Conservation (phyloP, 495 filamentous ascomycete species). For the Copromyces sp. region DNA sequence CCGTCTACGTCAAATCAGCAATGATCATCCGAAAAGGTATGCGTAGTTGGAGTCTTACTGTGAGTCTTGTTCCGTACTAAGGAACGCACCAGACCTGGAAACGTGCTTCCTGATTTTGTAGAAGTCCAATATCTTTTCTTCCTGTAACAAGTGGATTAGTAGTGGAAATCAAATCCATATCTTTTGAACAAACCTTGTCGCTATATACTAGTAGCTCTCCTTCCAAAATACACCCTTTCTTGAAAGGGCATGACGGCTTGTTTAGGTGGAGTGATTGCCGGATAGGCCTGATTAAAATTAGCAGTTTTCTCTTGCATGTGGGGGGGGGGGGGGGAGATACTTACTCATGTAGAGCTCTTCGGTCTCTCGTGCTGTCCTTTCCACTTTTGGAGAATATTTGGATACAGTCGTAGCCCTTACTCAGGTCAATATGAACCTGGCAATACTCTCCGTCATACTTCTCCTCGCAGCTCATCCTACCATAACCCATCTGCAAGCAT, state of each 20-base stretch:
- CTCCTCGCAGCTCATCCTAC: slow-evolving; percentile 61
- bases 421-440: slow-evolving; percentile 71
- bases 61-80: slow-evolving; percentile 62
- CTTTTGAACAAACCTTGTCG: slow-evolving; percentile 34
- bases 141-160: slow-evolving; percentile 14
- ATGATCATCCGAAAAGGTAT: background rate
- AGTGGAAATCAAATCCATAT: background rate
- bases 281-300: slow-evolving; percentile 29
- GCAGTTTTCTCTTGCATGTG: background rate
- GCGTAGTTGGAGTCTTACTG: slow-evolving; percentile 35
- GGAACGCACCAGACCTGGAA: slow-evolving; percentile 56
- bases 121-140: slow-evolving; percentile 52
- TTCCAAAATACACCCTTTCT: slow-evolving; percentile 61
- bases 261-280: slow-evolving; percentile 49
- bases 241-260: slow-evolving; percentile 43
- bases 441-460: slow-evolving; percentile 89
- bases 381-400: slow-evolving; percentile 87
- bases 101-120: slow-evolving; percentile 76
- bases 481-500: slow-evolving; percentile 51
- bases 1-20: slow-evolving; percentile 27
- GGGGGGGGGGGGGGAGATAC: slow-evolving; percentile 1
- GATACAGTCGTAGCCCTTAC: slow-evolving; percentile 41
- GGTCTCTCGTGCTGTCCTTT: slow-evolving; percentile 72
- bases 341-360: slow-evolving; percentile 47
- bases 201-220: slow-evolving; percentile 75